phyloP scores from a whole-genome alignment of 2,329 filamentous ascomycete genomes.

The Claviceps sp. region DNA sequence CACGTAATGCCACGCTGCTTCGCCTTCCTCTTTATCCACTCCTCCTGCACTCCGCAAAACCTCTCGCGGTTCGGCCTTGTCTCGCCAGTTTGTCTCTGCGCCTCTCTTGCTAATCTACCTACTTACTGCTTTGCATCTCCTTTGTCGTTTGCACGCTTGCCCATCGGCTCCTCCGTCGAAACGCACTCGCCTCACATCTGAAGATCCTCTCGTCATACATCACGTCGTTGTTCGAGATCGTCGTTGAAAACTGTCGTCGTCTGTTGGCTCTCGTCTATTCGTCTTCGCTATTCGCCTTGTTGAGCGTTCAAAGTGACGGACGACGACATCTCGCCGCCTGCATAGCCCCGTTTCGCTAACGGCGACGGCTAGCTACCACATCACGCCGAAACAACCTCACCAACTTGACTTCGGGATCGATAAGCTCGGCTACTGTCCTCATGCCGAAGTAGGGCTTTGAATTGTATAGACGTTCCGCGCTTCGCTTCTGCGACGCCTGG shows the following conservation, averaged over 20 bases:
- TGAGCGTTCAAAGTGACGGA: no score
- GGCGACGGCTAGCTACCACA: no score
- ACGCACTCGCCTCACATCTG: neutral
- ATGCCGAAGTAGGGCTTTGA: conserved; percentile 2
- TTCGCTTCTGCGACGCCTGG: neutral
- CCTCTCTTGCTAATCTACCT: neutral
- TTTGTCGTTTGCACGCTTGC: neutral
- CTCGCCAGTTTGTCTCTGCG: neutral
- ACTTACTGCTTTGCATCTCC: neutral
- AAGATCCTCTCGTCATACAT: no score
- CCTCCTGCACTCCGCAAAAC: conserved; percentile 9
- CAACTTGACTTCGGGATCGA: neutral
- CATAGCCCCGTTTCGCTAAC: no score
- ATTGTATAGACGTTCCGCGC: neutral
- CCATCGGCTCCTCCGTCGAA: neutral
- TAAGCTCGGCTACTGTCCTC: neutral
- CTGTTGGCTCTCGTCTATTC: no score
- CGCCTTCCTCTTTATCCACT: conserved; percentile 6
- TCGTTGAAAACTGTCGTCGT: no score
- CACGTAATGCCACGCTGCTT: conserved; percentile 1
- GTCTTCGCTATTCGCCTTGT: no score
- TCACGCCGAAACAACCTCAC: neutral
- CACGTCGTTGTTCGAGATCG: no score
- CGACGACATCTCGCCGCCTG: no score
- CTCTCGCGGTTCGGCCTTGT: neutral